phyloP scores from a whole-genome alignment of 163 green algal species.

The Coccomyxa subellipsoidea region DNA sequence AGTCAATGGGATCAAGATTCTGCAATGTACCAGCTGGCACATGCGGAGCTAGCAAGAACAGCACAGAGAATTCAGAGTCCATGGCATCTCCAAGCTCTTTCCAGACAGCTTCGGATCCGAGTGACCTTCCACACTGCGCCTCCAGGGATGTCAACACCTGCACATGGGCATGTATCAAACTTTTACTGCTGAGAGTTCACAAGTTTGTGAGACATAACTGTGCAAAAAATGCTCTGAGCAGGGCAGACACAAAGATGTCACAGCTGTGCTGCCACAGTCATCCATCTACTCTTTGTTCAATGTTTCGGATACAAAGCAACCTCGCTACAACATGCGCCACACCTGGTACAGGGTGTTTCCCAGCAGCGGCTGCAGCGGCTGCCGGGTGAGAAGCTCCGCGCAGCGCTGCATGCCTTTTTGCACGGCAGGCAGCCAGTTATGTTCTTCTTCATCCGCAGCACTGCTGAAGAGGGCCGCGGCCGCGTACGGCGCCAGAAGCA shows the following conservation, averaged over 20 bases:
- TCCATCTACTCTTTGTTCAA: no score
- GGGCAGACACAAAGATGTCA: no score
- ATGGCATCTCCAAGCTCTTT: neutral
- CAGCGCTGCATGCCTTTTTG: neutral
- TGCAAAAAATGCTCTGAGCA: no score
- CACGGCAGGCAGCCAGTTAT: neutral
- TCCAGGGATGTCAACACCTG: neutral
- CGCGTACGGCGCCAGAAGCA: slow-evolving; percentile 44
- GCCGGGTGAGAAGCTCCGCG: neutral
- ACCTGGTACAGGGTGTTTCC: neutral
- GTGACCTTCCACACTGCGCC: neutral
- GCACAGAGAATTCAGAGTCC: neutral
- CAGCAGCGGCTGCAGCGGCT: slow-evolving; percentile 1
- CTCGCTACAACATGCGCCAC: neutral
- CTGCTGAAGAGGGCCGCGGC: neutral
- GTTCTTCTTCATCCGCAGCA: neutral
- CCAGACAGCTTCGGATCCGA: neutral
- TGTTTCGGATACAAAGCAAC: no score
- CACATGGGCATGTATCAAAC: no score
- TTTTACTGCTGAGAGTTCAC: no score
- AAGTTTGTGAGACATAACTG: no score
- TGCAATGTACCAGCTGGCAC: neutral
- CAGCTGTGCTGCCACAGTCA: no score
- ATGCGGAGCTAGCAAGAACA: neutral
- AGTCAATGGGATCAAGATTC: neutral